phyloP scores from a whole-genome alignment of 805 yeast genomes.

The Cyberlindnera xishuangbannaensis region DNA sequence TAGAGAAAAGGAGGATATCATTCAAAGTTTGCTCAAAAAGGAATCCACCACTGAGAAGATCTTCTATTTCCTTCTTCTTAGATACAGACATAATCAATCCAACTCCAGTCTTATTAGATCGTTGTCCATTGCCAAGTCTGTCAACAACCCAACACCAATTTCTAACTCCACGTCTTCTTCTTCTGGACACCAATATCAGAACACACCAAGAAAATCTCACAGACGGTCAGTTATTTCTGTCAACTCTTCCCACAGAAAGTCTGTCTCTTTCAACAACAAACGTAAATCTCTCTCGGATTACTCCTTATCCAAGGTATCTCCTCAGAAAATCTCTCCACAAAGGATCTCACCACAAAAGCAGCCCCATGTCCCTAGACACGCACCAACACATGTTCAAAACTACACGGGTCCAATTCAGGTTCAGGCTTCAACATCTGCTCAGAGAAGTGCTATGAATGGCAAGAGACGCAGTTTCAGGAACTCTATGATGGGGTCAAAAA shows the following conservation, averaged over 20 bases:
- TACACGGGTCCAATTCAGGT: too few relatives aligned
- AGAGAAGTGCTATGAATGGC: conserved; percentile 6
- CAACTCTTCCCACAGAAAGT: conserved; percentile 43
- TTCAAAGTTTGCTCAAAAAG: conserved; percentile 46
- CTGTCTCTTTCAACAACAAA: conserved; percentile 37
- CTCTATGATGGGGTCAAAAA: conserved; percentile 40
- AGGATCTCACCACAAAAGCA: conserved; percentile 11
- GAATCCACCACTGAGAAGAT: conserved; percentile 70
- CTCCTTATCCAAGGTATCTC: not conserved
- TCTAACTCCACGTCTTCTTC: conserved; percentile 7
- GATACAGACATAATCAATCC: conserved; percentile 67
- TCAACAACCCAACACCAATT: conserved; percentile 15
- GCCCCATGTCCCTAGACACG: conserved; percentile 22
- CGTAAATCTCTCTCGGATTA: conserved; percentile 22
- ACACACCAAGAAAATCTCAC: conserved; percentile 30
- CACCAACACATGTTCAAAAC: conserved; percentile 1
- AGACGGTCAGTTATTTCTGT: conserved; percentile 39
- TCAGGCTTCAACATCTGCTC: conserved; percentile 6
- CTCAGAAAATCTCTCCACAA: conserved; percentile 10
- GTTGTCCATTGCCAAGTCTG: conserved; percentile 26
- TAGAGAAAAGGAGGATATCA: conserved; percentile 50
- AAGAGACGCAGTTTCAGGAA: conserved; percentile 29
- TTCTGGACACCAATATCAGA: too few relatives aligned
- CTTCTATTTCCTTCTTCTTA: conserved; percentile 68
- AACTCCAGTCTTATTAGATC: conserved; percentile 26